These are phyloP conservation scores for Neurospora sp. DNA, from an alignment of 495 filamentous ascomycete species.

Conservation along the genomic window DNA sequence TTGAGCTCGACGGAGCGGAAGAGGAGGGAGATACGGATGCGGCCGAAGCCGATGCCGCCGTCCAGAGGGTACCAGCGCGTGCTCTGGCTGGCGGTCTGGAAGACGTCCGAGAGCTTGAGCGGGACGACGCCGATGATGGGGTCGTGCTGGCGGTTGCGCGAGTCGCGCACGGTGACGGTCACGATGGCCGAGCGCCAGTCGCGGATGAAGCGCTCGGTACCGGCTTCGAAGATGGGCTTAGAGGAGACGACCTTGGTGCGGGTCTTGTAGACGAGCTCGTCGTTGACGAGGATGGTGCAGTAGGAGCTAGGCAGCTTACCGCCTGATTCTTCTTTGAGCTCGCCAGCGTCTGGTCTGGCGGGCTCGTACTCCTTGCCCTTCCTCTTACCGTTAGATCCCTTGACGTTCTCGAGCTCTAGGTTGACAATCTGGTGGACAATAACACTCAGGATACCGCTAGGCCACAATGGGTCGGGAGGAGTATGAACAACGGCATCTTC, in stretches of 20 bases:
- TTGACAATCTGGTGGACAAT: conserved; percentile 93
- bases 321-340: conserved; percentile 69
- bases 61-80: conserved; percentile 51
- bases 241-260: conserved; percentile 83
- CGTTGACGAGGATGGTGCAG: conserved; percentile 83
- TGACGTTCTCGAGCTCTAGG: conserved; percentile 74
- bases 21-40: conserved; percentile 79
- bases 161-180: conserved; percentile 79
- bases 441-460: conserved; percentile 72
- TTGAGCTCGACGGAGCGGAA: conserved; percentile 79
- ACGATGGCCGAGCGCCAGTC: conserved; percentile 86
- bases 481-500: conserved; percentile 84
- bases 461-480: conserved; percentile 89
- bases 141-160: conserved; percentile 82
- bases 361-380: conserved; percentile 83
- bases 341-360: conserved; percentile 71
- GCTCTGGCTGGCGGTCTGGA: conserved; percentile 77
- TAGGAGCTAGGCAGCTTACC: conserved; percentile 76
- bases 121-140: conserved; percentile 88
- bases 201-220: conserved; percentile 87
- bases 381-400: conserved; percentile 55
- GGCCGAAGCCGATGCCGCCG: conserved; percentile 65
- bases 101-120: conserved; percentile 72
- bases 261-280: conserved; percentile 86
- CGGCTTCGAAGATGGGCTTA: conserved; percentile 93